A percentile compares a stretch with the other conserved stretches of the same genome.
phyloP scores from a whole-genome alignment of 768 basidiomycete genomes.

The Termitomyces sp. region DNA sequence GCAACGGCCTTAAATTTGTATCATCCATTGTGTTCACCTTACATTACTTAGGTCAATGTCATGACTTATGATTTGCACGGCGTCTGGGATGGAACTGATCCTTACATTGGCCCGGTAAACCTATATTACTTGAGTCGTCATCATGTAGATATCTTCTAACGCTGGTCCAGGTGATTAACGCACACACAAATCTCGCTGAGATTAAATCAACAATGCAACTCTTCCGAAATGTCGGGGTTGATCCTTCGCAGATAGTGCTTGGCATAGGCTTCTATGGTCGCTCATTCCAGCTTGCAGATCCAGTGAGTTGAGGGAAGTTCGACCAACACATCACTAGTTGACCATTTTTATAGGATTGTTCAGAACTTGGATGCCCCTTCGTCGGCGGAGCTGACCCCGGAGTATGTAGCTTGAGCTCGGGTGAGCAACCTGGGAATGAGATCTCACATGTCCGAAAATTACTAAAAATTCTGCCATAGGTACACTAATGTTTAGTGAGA shows the following conservation, averaged over 20 bases:
- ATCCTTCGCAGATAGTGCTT: conserved; percentile 5
- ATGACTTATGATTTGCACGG: conserved; percentile 3
- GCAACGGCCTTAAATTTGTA: not conserved
- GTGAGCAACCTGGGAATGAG: not conserved
- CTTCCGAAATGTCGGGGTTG: conserved; percentile 11
- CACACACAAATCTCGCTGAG: conserved; percentile 21
- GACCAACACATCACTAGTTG: not conserved
- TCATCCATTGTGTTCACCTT: not conserved
- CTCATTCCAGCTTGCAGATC: conserved; percentile 16
- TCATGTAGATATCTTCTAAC: not conserved
- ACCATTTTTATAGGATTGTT: not conserved
- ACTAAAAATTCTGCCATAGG: conserved; percentile 3
- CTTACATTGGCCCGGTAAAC: conserved; percentile 3
- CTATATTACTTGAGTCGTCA: not conserved
- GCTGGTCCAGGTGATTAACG: conserved; percentile 1
- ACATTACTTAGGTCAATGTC: not conserved
- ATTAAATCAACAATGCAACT: conserved; percentile 15
- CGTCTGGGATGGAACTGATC: conserved; percentile 1
- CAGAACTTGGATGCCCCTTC: conserved; percentile 14
- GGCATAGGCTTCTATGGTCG: conserved; percentile 22
- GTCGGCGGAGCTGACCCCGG: conserved; percentile 11
- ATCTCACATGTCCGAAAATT: not conserved
- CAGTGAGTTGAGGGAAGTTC: not conserved
- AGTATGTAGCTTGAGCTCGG: conserved; percentile 6
- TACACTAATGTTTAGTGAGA: conserved; percentile 19